Conservation (phyloP, 768 basidiomycete species). For the Russula compacta region DNA sequence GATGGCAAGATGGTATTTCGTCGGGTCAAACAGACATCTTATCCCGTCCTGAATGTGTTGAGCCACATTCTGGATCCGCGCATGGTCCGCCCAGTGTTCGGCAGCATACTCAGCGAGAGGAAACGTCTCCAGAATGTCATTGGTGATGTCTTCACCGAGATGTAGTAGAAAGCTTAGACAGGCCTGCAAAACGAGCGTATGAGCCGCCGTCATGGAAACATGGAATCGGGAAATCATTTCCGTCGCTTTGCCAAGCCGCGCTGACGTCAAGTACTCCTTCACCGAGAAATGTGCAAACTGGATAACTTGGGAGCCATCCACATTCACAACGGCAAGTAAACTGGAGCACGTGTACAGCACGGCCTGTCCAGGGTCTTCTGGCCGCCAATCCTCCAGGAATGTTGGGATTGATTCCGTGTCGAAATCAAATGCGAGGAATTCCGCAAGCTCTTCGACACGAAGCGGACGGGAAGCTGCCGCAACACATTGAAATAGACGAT, state of each 20-base stretch:
- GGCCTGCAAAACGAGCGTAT: background rate
- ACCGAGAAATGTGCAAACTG: constrained; percentile 10
- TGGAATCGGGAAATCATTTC: background rate
- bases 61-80: background rate
- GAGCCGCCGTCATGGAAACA: background rate
- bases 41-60: no score
- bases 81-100: background rate
- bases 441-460: background rate
- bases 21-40: no score
- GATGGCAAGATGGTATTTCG: no score
- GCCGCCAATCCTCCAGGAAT: background rate
- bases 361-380: background rate
- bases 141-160: background rate
- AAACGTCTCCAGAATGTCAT: background rate
- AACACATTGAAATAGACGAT: constrained; percentile 4
- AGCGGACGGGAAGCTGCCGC: background rate
- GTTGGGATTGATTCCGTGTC: background rate
- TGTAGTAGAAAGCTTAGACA: background rate
- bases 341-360: background rate
- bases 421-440: background rate
- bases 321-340: background rate
- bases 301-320: background rate
- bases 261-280: constrained; percentile 2
- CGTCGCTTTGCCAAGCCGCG: background rate
- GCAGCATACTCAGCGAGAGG: background rate